Evolutionary conservation across 108 stramenopile genomes (phyloP).

Genomic region (Pseudonitzschia pungens): DNA sequence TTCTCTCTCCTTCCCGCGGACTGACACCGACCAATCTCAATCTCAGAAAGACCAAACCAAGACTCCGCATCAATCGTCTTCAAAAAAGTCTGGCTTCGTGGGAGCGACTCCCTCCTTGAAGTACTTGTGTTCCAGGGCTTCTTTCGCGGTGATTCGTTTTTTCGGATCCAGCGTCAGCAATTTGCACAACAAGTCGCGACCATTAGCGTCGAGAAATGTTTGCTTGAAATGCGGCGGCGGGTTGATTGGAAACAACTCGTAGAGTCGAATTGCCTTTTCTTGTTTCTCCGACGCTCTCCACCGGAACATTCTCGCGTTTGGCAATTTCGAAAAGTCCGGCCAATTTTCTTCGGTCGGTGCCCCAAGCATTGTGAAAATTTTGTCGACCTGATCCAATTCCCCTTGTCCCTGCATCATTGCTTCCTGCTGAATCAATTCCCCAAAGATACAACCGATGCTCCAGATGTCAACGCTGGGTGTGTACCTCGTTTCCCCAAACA

Average conservation of each 20-base stretch:
- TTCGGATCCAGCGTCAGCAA: constrained; percentile 90
- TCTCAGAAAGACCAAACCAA: too few relatives aligned
- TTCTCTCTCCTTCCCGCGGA: too few relatives aligned
- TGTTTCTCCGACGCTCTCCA: constrained; percentile 50
- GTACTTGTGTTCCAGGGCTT: constrained; percentile 75
- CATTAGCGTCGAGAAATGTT: constrained; percentile 76
- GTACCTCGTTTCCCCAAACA: constrained; percentile 84
- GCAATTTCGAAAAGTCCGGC: constrained; percentile 73
- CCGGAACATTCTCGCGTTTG: constrained; percentile 70
- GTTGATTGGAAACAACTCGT: constrained; percentile 63
- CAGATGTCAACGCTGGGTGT: constrained; percentile 91
- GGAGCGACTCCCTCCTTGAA: constrained; percentile 45
- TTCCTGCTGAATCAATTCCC: constrained; percentile 90
- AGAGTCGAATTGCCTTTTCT: constrained; percentile 41
- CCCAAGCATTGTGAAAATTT: constrained; percentile 90
- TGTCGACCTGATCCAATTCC: constrained; percentile 95
- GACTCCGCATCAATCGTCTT: background rate
- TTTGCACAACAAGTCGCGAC: constrained; percentile 80
- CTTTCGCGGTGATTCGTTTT: constrained; percentile 82
- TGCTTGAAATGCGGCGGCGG: constrained; percentile 65
- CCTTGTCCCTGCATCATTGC: constrained; percentile 93
- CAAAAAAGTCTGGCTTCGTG: constrained; percentile 41
- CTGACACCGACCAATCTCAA: too few relatives aligned
- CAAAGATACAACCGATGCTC: constrained; percentile 97
- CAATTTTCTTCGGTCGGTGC: constrained; percentile 80